Percentiles rank a stretch among this genome's conserved stretches.
These are phyloP conservation scores for Russula foetens DNA, from an alignment of 768 basidiomycete species.

Conservation along the genomic window DNA sequence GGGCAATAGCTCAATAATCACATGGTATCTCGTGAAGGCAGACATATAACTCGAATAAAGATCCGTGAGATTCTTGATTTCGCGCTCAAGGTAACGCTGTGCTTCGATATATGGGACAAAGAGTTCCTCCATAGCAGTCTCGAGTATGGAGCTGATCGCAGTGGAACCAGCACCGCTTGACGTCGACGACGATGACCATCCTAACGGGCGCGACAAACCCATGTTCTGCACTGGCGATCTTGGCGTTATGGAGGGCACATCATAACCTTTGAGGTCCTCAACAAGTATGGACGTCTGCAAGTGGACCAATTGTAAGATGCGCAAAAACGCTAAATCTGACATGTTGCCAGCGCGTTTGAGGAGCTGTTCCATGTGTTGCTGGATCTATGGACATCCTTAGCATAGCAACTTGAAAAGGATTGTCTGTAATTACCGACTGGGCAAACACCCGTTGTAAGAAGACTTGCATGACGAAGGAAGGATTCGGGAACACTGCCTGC, in stretches of 20 bases:
- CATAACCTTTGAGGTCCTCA: conserved; percentile 88
- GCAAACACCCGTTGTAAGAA: conserved; percentile 97
- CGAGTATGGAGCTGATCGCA: conserved; percentile 75
- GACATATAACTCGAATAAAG: conserved; percentile 68
- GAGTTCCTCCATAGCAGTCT: conserved; percentile 91
- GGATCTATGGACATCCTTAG: conserved; percentile 53
- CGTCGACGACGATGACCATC: conserved; percentile 34
- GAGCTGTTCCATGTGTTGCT: conserved; percentile 91
- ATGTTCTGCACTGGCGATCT: conserved; percentile 55
- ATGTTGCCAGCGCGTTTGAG: conserved; percentile 65
- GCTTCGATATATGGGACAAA: conserved; percentile 94
- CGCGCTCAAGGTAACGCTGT: conserved; percentile 83
- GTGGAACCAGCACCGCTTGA: conserved; percentile 40
- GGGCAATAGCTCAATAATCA: conserved; percentile 30
- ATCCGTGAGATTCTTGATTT: conserved; percentile 73
- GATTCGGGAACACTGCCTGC: conserved; percentile 96
- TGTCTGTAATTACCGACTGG: conserved; percentile 64
- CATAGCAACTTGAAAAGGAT: not conserved
- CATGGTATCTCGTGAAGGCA: conserved; percentile 84
- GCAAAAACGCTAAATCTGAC: conserved; percentile 86
- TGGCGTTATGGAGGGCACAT: conserved; percentile 60
- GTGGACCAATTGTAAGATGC: conserved; percentile 84
- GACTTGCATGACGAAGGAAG: conserved; percentile 94
- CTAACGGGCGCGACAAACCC: conserved; percentile 52
- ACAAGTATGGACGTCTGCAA: conserved; percentile 68